Conservation (phyloP, 371 early-diverging fungal genomes). For the Zychaea mexicana region DNA sequence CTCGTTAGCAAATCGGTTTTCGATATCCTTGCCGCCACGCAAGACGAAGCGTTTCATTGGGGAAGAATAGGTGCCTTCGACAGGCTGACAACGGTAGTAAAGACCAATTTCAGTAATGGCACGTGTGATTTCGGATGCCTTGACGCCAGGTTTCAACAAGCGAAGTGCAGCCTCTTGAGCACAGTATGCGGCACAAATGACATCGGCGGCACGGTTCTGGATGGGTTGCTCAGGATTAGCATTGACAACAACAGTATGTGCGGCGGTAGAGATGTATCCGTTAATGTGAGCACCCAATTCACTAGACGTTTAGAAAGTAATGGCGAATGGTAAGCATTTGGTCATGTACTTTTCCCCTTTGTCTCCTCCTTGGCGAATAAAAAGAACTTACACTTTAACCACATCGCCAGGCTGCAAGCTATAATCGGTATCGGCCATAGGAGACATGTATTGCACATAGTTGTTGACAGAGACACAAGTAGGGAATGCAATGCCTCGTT, state of each 20-base stretch:
- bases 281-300: conserved; percentile 94
- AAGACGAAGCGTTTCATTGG: conserved; percentile 83
- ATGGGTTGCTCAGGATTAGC: conserved; percentile 62
- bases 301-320: conserved; percentile 27
- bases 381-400: conserved; percentile 83
- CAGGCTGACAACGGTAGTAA: conserved; percentile 84
- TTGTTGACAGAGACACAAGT: conserved; percentile 86
- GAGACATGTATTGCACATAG: conserved; percentile 76
- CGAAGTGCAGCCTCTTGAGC: conserved; percentile 81
- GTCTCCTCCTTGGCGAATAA: too few species aligned
- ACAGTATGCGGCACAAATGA: conserved; percentile 80
- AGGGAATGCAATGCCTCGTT: conserved; percentile 88
- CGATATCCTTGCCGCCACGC: conserved; percentile 82
- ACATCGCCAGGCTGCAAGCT: conserved; percentile 77
- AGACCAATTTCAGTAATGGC: conserved; percentile 76
- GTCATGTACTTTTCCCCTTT: not conserved
- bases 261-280: conserved; percentile 88
- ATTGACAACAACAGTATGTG: conserved; percentile 82
- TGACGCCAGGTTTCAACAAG: conserved; percentile 81
- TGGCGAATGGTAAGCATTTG: too few species aligned
- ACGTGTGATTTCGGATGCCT: conserved; percentile 68
- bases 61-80: conserved; percentile 85
- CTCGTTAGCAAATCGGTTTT: conserved; percentile 80
- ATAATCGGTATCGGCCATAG: conserved; percentile 60
- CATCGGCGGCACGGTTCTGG: conserved; percentile 78